Base-by-base conservation (phyloP, 2,329 filamentous ascomycete genomes). In the Cladosporium phlei region DNA sequence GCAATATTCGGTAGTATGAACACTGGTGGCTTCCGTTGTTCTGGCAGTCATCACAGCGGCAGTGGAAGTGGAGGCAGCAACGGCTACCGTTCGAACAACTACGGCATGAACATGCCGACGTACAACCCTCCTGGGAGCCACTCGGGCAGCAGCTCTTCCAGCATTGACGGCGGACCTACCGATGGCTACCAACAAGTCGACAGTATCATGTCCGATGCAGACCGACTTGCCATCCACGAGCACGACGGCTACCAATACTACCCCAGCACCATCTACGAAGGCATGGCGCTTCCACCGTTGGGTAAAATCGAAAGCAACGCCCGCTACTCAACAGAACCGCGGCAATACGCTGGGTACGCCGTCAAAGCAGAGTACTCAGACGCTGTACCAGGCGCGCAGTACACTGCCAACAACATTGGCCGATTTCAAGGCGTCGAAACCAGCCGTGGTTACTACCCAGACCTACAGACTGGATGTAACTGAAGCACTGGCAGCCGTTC, bases 161-260 rank as follows among this genome's bases (percentile, higher is more conserved):
- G 59, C 39, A 57, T 61, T 12, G 60, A 62, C 14, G 61, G 59
- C 28, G 58, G 56, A 27, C 53, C 56, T 7, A 45, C 58, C n/a
- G 60, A 63, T 27, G 43, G 49, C 8, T 60, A 59, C 19, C 54
- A 52, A 2, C 54, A 52, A 2, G 60, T 65, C 4, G 70, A 73
- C 35, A 44, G 58, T 3, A 64, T 67, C 21, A 62, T 71, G 45
- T 63, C 67, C 3, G 64, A 66, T 16, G 65, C 70, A 24, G 68
- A 71, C 32, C 62, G 69, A 25, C 64, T 67, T 52, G 61, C 66
- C 49, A 68, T 71, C 33, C 69, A 72, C 19, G 57, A 54, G 12
- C 53, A 60, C 7, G 64, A 69, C 16, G 68, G 68, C 11, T 75
- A 75, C 52, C 66, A 67, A n/a, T 74, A 75, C 58, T 72, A 68